Base-by-base conservation (phyloP, 768 basidiomycete genomes). In the Leccinum subgranulosum region DNA sequence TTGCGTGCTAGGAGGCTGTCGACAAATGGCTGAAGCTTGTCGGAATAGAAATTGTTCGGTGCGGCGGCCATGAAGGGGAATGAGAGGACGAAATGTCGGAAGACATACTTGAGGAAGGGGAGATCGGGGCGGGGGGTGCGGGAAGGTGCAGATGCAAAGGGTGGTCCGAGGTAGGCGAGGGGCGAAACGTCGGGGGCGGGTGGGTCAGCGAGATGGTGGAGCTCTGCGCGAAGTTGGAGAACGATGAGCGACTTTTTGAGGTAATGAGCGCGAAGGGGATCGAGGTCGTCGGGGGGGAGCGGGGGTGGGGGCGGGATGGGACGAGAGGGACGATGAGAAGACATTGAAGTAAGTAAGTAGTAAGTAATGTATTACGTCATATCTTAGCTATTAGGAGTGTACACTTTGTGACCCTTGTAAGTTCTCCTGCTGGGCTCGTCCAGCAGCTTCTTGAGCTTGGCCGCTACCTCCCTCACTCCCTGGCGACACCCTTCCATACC, bases 211-310 rank as follows among this genome's bases (percentile, higher is more conserved):
- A 94, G 79, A 21, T 76, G 76, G 58, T 84, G 78, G 59, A 98
- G 81, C 73, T 99, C 97, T n/a, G 75, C 76, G 64, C 77, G 75
- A 65, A 98, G 86, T 72, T 98, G 87, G 52, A 98, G 86, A 63
- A 89, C 84, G 46, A 98, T 81, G 55, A 99, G 86, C 17, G 92
- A 83, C 74, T 98, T 98, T 80, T 98, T 99, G 71, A 99, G 90
- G 74, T 99, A 99, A 70, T 99, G 97, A 4, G 95, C 94, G 45
- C 95, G 88, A 49, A 95, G 76, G 12, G 96, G 92, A 1, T 93
- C 92, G 50, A 98, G 84, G 51, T 46, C 56, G 27, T 54, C 8
- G 17, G 51, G 41, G 25, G 49, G 54, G 51, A 48, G 27, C 5
- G 54, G 15, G 19, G 58, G n/a, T 9, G 19, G 19, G 67, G 65